These are phyloP conservation scores for Nicotiana benthamiana DNA, from an alignment of 257 asterid species.

Conservation along the genomic window DNA sequence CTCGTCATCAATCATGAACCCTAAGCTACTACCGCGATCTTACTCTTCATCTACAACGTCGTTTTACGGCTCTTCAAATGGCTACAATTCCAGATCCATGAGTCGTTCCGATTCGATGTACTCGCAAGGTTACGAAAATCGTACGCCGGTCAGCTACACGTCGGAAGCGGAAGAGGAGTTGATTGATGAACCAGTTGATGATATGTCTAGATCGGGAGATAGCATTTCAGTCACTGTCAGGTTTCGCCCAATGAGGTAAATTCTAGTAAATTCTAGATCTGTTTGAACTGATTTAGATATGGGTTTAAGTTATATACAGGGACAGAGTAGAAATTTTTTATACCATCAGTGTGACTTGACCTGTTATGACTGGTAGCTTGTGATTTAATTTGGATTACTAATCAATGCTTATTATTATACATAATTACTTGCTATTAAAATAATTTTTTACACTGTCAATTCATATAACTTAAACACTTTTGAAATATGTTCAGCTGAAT, in stretches of 20 bases:
- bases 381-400: too few species aligned
- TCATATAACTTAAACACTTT: not conserved
- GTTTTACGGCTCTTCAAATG: constrained; percentile 61
- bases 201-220: constrained; percentile 73
- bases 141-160: constrained; percentile 60
- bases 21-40: constrained; percentile 51
- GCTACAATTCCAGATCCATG: constrained; percentile 84
- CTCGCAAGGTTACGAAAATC: constrained; percentile 29
- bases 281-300: constrained; percentile 21
- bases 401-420: too few species aligned
- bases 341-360: too few species aligned
- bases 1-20: constrained; percentile 78
- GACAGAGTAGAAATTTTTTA: too few species aligned
- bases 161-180: constrained; percentile 62
- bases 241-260: constrained; percentile 88
- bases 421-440: too few species aligned
- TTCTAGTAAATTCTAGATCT: constrained; percentile 49
- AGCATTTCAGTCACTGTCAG: constrained; percentile 93
- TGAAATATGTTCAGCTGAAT: not conserved
- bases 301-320: not conserved
- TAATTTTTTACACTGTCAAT: not conserved
- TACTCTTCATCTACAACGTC: constrained; percentile 64
- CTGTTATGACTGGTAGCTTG: too few species aligned
- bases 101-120: constrained; percentile 33
- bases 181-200: constrained; percentile 52